Percentiles rank a stretch among this genome's conserved stretches.
Evolutionary conservation across 148 eudicot genomes (phyloP).

Genomic region (Silene uniflora): DNA sequence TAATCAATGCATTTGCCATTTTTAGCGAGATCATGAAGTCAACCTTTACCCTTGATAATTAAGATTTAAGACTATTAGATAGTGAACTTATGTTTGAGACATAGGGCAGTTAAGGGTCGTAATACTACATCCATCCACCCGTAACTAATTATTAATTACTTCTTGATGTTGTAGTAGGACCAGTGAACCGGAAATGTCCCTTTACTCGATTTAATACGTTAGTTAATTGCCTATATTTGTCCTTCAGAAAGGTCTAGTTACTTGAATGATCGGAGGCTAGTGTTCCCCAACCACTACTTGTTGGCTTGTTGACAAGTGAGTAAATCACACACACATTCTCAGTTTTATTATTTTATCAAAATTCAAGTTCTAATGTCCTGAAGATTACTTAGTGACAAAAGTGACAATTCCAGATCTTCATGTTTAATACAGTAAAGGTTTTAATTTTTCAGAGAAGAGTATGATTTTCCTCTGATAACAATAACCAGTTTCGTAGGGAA

Average conservation of each 20-base stretch:
- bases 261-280: not conserved
- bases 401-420: not conserved
- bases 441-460: not conserved
- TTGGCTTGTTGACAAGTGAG: not conserved
- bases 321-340: not conserved
- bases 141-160: not conserved
- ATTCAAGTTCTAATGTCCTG: too few species aligned
- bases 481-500: not conserved
- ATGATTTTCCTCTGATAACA: not conserved
- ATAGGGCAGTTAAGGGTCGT: not conserved
- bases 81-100: not conserved
- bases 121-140: not conserved
- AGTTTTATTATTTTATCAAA: too few species aligned
- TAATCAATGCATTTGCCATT: not conserved
- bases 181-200: not conserved
- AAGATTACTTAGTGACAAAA: too few species aligned
- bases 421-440: not conserved
- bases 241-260: not conserved
- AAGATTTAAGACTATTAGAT: not conserved
- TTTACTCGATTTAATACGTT: not conserved
- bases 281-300: not conserved
- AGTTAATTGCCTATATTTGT: not conserved
- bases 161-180: constrained; percentile 1
- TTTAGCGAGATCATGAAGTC: not conserved
- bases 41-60: not conserved